Conservation (phyloP, 2,329 filamentous ascomycete genomes). For the Alternaria sp. region DNA sequence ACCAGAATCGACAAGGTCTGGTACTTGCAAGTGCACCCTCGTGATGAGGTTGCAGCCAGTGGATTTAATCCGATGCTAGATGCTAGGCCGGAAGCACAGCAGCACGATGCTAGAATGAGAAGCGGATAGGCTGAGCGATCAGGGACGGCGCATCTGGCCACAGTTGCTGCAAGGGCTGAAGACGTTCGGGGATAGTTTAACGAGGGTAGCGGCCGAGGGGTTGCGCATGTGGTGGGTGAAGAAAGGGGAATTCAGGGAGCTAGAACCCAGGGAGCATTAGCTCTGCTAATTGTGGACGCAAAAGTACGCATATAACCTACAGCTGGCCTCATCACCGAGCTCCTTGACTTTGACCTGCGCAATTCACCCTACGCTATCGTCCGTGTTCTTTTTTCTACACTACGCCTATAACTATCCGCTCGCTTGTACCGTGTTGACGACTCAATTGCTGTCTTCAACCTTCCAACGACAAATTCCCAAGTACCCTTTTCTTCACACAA, state of each 20-base stretch:
- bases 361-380: slow-evolving; percentile 11
- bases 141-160: slow-evolving; percentile 23
- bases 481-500: slow-evolving; percentile 19
- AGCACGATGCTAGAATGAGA: slow-evolving; percentile 34
- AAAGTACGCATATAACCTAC: slow-evolving; percentile 24
- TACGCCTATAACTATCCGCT: slow-evolving; percentile 15
- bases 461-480: slow-evolving; percentile 21
- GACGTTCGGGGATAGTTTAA: slow-evolving; percentile 20
- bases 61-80: slow-evolving; percentile 26
- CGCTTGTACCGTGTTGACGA: slow-evolving; percentile 22
- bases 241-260: slow-evolving; percentile 21
- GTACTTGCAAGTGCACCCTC: slow-evolving; percentile 24
- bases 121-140: slow-evolving; percentile 37
- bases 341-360: slow-evolving; percentile 33
- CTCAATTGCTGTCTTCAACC: slow-evolving; percentile 27
- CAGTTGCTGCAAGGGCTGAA: slow-evolving; percentile 31
- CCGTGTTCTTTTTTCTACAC: slow-evolving; percentile 1
- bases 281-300: slow-evolving; percentile 23
- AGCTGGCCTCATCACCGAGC: slow-evolving; percentile 36
- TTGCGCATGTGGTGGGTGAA: slow-evolving; percentile 21
- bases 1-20: slow-evolving; percentile 9
- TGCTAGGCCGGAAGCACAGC: slow-evolving; percentile 27
- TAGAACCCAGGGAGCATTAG: slow-evolving; percentile 29
- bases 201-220: slow-evolving; percentile 24
- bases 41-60: slow-evolving; percentile 39